phyloP scores from a whole-genome alignment of 2,329 filamentous ascomycete genomes.

The Talaromyces funiculosus region DNA sequence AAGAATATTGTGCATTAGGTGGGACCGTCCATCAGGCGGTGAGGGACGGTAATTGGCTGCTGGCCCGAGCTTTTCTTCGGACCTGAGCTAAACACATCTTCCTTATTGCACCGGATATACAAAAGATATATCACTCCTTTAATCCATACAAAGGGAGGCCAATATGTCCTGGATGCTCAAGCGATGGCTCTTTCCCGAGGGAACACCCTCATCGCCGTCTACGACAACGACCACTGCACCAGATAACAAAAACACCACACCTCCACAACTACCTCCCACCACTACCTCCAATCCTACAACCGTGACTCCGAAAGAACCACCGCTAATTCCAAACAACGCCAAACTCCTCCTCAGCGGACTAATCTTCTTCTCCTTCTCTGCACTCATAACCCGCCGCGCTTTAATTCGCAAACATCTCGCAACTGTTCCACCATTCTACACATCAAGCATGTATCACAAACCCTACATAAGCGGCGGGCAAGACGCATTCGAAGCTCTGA shows the following conservation, averaged over 20 bases:
- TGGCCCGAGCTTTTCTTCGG: not conserved
- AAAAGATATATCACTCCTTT: not conserved
- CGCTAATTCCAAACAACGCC: conserved; percentile 24
- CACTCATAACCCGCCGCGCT: conserved; percentile 65
- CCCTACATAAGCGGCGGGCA: conserved; percentile 55
- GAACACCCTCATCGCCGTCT: not conserved
- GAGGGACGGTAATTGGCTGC: too few species aligned
- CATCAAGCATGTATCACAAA: conserved; percentile 40
- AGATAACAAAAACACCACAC: not conserved
- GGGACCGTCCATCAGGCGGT: too few species aligned
- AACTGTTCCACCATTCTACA: conserved; percentile 66
- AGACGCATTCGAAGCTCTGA: conserved; percentile 77
- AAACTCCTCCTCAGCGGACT: conserved; percentile 67
- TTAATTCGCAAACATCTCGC: conserved; percentile 58
- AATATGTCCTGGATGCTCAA: conserved; percentile 13
- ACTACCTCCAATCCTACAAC: not conserved
- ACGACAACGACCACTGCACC: not conserved
- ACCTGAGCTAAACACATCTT: not conserved
- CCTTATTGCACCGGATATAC: not conserved
- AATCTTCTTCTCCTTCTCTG: conserved; percentile 67
- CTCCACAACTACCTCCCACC: conserved; percentile 9
- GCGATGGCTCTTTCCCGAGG: conserved; percentile 12
- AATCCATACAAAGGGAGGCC: not conserved
- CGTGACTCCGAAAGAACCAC: not conserved
- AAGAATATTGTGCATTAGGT: too few species aligned